Percentiles rank a stretch among this genome's conserved stretches.
Conservation (phyloP, 2,329 filamentous ascomycete species). For the Alternaria solani region DNA sequence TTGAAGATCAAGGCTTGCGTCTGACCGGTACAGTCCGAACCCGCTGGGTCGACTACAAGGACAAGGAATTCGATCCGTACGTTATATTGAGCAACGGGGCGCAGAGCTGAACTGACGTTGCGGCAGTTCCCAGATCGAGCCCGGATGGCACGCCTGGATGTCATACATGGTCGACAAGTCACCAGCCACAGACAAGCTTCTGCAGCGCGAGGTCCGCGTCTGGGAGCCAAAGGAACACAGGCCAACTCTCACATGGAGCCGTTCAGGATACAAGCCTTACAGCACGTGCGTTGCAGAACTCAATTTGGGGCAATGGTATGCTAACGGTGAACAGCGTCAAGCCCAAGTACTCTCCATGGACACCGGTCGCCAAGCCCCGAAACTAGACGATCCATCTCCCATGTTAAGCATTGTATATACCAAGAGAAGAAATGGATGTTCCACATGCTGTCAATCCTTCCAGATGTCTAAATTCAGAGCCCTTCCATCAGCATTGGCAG, state of each 20-base stretch:
- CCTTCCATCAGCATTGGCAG: conserved; percentile 1
- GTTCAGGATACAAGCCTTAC: conserved; percentile 89
- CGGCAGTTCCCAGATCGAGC: conserved; percentile 80
- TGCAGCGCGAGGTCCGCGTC: conserved; percentile 70
- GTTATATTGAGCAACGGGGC: conserved; percentile 35
- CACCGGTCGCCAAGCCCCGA: conserved; percentile 57
- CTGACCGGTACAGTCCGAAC: conserved; percentile 73
- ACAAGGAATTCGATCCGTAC: conserved; percentile 81
- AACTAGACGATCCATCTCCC: conserved; percentile 32
- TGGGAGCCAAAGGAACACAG: conserved; percentile 81
- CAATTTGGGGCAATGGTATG: not conserved
- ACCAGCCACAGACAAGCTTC: conserved; percentile 76
- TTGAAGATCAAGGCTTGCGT: not conserved
- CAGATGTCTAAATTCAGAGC: not conserved
- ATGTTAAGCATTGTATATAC: conserved; percentile 37
- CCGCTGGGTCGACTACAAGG: conserved; percentile 97
- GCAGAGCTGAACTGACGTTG: conserved; percentile 47
- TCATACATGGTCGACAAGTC: conserved; percentile 91
- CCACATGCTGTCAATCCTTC: not conserved
- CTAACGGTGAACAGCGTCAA: conserved; percentile 52
- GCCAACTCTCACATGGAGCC: conserved; percentile 77
- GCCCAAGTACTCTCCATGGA: conserved; percentile 60
- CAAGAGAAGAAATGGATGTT: conserved; percentile 9
- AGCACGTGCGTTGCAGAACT: conserved; percentile 77
- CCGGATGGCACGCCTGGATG: conserved; percentile 98